phyloP scores from a whole-genome alignment of 768 basidiomycete genomes.

The Lentinus brumalis region DNA sequence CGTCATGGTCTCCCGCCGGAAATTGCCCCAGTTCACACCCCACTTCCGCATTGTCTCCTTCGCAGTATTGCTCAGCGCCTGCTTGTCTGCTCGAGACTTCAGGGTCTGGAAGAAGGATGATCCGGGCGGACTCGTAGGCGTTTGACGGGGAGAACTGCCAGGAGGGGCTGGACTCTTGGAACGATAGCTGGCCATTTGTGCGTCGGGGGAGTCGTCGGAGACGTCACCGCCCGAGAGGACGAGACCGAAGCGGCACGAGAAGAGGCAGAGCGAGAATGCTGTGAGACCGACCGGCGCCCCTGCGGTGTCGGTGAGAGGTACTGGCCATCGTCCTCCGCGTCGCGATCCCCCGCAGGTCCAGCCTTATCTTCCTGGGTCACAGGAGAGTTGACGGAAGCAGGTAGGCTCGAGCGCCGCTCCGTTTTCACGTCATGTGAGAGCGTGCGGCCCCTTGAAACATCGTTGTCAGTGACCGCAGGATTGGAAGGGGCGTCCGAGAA shows the following conservation, averaged over 20 bases:
- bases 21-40: constrained; percentile 78
- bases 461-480: constrained; percentile 6
- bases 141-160: constrained; percentile 22
- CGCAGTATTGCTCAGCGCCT: constrained; percentile 81
- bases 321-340: constrained; percentile 5
- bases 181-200: constrained; percentile 21
- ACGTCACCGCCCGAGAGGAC: constrained; percentile 33
- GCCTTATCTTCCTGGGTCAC: not conserved
- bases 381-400: not conserved
- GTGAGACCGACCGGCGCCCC: constrained; percentile 46
- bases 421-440: constrained; percentile 6
- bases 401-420: constrained; percentile 19
- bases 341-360: not conserved
- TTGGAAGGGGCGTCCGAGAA: constrained; percentile 5
- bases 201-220: constrained; percentile 35
- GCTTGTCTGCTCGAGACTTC: constrained; percentile 80
- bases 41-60: constrained; percentile 92
- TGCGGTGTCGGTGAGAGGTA: not conserved
- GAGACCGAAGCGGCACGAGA: constrained; percentile 40
- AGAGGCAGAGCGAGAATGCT: constrained; percentile 41
- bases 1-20: constrained; percentile 52
- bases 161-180: constrained; percentile 21
- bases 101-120: constrained; percentile 73
- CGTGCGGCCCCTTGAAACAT: constrained; percentile 17
- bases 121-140: constrained; percentile 45